Percentiles rank a stretch among this genome's conserved stretches.
Conservation (phyloP, 306 rosid genomes). For the Rosa rugosa region DNA sequence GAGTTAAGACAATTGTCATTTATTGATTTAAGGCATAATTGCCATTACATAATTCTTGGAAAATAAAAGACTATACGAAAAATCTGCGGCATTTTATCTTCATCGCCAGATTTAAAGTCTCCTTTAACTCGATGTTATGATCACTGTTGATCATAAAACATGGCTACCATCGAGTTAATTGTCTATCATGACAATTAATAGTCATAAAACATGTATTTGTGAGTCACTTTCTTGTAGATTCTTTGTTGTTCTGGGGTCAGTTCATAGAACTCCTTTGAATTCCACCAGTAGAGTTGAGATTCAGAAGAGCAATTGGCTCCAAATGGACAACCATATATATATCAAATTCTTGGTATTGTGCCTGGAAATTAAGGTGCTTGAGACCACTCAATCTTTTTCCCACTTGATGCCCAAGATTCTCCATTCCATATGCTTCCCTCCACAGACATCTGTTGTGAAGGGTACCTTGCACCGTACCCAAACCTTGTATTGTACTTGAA, state of each 20-base stretch:
- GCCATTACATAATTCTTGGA: no score
- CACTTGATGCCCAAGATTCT: constrained; percentile 28
- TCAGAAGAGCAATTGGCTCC: constrained; percentile 9
- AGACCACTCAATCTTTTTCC: constrained; percentile 24
- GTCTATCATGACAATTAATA: constrained; percentile 23
- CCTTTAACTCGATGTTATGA: no score
- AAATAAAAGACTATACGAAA: no score
- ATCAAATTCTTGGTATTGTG: not conserved
- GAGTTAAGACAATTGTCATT: no score
- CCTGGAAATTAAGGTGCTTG: constrained; percentile 27
- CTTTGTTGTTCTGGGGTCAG: constrained; percentile 11
- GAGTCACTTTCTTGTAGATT: not conserved
- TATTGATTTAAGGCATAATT: no score
- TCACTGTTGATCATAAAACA: no score
- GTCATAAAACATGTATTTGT: constrained; percentile 11
- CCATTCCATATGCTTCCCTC: constrained; percentile 33
- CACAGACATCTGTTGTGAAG: constrained; percentile 20
- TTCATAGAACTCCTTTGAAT: not conserved
- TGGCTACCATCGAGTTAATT: no score
- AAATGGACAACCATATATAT: constrained; percentile 13
- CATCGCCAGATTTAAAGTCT: no score
- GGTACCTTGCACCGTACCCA: not conserved
- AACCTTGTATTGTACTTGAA: no score
- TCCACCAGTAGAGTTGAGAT: constrained; percentile 13
- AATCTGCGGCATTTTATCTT: no score